Evolutionary conservation across 2,329 filamentous ascomycete genomes (phyloP).

Genomic region (Colletotrichum paranaense): DNA sequence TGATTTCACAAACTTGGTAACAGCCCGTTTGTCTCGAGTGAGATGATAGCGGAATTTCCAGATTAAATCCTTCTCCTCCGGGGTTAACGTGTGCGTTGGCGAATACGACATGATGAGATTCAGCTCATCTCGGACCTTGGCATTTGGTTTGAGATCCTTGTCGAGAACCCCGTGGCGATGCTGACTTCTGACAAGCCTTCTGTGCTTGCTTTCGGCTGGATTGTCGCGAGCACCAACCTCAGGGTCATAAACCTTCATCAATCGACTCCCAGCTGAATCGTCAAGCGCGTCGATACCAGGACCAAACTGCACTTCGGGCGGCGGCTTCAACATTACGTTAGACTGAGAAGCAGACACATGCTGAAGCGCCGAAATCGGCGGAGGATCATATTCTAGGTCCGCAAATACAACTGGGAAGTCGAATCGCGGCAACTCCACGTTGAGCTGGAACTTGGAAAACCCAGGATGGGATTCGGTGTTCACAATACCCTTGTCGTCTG

Average conservation of each 20-base stretch:
- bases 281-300: conserved; percentile 84
- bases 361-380: conserved; percentile 81
- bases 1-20: conserved; percentile 98
- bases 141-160: conserved; percentile 94
- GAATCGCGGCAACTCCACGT: conserved; percentile 92
- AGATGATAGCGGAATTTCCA: conserved; percentile 98
- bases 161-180: conserved; percentile 92
- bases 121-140: conserved; percentile 93
- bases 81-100: conserved; percentile 86
- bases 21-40: conserved; percentile 88
- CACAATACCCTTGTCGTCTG: conserved; percentile 41
- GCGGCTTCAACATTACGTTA: conserved; percentile 79
- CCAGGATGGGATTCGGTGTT: conserved; percentile 59
- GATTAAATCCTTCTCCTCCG: conserved; percentile 94
- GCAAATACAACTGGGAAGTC: conserved; percentile 96
- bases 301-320: conserved; percentile 89
- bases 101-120: conserved; percentile 93
- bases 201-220: conserved; percentile 94
- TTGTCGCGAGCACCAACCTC: conserved; percentile 92
- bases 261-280: conserved; percentile 65
- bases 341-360: conserved; percentile 72
- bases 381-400: conserved; percentile 90
- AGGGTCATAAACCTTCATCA: conserved; percentile 92
- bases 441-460: conserved; percentile 78
- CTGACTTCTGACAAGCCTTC: conserved; percentile 89